Conservation (phyloP, 1,139 yeast species). For the Spathaspora jeffriesii region DNA sequence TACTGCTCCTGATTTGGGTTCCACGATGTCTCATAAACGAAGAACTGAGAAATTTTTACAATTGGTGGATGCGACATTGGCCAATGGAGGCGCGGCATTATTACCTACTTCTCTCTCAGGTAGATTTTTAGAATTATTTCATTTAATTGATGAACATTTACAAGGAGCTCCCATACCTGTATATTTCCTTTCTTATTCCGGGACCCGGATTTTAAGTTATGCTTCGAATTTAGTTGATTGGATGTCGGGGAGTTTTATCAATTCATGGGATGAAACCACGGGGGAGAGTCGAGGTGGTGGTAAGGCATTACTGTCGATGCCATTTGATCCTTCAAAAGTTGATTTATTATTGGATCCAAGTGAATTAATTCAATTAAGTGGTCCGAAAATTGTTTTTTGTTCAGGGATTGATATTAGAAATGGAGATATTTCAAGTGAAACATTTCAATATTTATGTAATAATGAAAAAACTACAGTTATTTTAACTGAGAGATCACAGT, state of each 20-base stretch:
- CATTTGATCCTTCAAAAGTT: conserved; percentile 69
- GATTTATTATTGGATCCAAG: conserved; percentile 56
- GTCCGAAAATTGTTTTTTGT: conserved; percentile 84
- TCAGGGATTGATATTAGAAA: conserved; percentile 68
- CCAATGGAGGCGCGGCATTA: conserved; percentile 73
- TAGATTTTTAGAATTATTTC: conserved; percentile 77
- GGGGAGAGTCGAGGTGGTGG: conserved; percentile 15
- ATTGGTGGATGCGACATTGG: conserved; percentile 64
- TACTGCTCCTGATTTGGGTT: conserved; percentile 74
- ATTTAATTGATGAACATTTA: conserved; percentile 63
- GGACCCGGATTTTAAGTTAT: conserved; percentile 74
- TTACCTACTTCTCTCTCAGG: conserved; percentile 87
- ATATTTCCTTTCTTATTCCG: conserved; percentile 73
- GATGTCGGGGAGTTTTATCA: conserved; percentile 83
- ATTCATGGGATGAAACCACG: conserved; percentile 69
- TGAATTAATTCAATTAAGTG: conserved; percentile 56
- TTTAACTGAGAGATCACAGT: conserved; percentile 61
- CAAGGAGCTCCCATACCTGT: conserved; percentile 67
- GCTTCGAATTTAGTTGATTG: conserved; percentile 93
- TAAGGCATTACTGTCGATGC: conserved; percentile 39
- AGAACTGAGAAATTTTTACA: conserved; percentile 67
- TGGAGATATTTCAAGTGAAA: conserved; percentile 63
- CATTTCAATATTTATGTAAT: conserved; percentile 59
- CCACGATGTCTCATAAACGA: conserved; percentile 62
- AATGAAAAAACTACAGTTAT: conserved; percentile 70